phyloP scores from a whole-genome alignment of 768 basidiomycete genomes.

The Termitomyces sp. region DNA sequence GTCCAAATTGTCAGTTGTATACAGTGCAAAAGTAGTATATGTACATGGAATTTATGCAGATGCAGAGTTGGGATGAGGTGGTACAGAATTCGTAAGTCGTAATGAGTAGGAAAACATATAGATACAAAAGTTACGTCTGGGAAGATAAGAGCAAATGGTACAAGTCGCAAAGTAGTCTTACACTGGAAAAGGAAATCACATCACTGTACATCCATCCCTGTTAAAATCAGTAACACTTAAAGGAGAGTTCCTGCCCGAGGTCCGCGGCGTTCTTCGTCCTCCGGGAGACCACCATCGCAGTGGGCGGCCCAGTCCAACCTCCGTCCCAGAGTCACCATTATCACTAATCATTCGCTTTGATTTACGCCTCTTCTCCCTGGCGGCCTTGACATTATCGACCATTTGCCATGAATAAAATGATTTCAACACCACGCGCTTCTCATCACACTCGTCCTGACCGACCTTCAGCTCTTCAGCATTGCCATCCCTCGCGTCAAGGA shows the following conservation, averaged over 20 bases:
- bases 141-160: slow-evolving; percentile 12
- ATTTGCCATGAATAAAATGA: slow-evolving; percentile 85
- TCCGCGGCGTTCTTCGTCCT: slow-evolving; percentile 27
- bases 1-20: not conserved
- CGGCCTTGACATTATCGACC: slow-evolving; percentile 68
- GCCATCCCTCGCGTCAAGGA: slow-evolving; percentile 65
- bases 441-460: slow-evolving; percentile 81
- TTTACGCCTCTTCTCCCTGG: slow-evolving; percentile 64
- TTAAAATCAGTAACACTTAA: slow-evolving; percentile 38
- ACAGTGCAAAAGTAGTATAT: slow-evolving; percentile 1
- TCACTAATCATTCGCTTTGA: slow-evolving; percentile 39
- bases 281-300: slow-evolving; percentile 55
- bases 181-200: slow-evolving; percentile 35
- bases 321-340: slow-evolving; percentile 23
- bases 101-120: not conserved
- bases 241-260: slow-evolving; percentile 46
- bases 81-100: not conserved
- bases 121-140: not conserved
- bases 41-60: not conserved
- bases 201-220: slow-evolving; percentile 63
- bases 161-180: slow-evolving; percentile 7
- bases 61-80: not conserved
- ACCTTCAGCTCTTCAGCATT: slow-evolving; percentile 56
- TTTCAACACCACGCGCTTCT: slow-evolving; percentile 67
- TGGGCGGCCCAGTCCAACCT: slow-evolving; percentile 16